phyloP scores from a whole-genome alignment of 257 asterid species.

The Solanum bulbocastanum region DNA sequence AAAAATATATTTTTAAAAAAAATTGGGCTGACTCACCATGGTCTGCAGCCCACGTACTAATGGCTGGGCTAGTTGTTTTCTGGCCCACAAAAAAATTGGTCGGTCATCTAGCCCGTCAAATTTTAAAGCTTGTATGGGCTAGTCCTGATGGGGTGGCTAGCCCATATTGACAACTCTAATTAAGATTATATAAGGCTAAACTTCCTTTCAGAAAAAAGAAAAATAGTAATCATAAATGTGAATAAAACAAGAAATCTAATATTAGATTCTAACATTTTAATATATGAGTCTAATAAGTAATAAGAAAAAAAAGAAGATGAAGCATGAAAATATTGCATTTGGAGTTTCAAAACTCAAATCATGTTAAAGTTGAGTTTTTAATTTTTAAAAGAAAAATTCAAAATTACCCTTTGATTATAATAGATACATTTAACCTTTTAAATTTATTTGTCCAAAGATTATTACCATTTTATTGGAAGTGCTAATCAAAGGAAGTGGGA shows the following conservation, averaged over 20 bases:
- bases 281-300: background rate
- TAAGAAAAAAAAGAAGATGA: background rate
- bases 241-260: too few relatives aligned
- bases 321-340: too few relatives aligned
- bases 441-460: background rate
- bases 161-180: too few relatives aligned
- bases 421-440: background rate
- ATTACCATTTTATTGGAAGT: background rate
- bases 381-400: too few relatives aligned
- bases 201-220: too few relatives aligned
- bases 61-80: too few relatives aligned
- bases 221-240: background rate
- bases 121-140: too few relatives aligned
- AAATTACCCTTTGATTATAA: background rate
- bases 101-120: too few relatives aligned
- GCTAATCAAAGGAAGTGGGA: background rate
- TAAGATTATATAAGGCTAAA: background rate
- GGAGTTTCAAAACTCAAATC: background rate
- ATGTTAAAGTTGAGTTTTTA: background rate
- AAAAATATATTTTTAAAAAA: rapidly evolving
- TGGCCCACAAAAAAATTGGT: too few relatives aligned
- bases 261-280: background rate
- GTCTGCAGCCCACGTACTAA: too few relatives aligned
- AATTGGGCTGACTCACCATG: too few relatives aligned
- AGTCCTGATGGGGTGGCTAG: too few relatives aligned